Percentiles rank a stretch among this genome's conserved stretches.
Conservation (phyloP, 371 early-diverging fungal genomes). For the Batrachochytrium dendrobatidis region DNA sequence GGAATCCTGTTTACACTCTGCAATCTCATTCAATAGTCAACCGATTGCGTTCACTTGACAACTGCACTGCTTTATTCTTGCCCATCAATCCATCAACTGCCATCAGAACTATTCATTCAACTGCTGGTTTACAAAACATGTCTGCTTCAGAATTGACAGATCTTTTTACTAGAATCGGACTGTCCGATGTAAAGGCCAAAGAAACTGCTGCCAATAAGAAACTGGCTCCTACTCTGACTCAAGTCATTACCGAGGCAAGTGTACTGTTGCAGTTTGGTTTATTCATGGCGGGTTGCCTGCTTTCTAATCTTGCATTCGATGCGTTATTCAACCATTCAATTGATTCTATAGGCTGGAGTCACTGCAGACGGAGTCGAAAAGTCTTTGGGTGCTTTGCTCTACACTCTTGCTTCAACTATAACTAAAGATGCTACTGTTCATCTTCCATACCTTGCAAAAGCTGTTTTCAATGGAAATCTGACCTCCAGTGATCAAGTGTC, state of each 20-base stretch:
- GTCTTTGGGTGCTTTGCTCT: conserved; percentile 67
- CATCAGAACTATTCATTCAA: no score
- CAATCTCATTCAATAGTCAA: no score
- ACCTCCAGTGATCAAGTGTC: conserved; percentile 81
- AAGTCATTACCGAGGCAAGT: conserved; percentile 26
- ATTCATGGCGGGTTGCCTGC: neutral
- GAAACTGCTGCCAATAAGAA: conserved; percentile 94
- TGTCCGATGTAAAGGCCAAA: conserved; percentile 83
- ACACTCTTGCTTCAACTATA: conserved; percentile 78
- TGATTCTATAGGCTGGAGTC: conserved; percentile 59
- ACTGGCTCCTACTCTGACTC: conserved; percentile 67
- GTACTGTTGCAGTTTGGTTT: neutral
- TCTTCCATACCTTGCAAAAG: conserved; percentile 65
- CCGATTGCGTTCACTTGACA: no score
- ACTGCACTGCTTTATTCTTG: no score
- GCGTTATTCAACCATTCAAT: no score
- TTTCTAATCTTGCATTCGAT: no score
- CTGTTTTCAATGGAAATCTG: conserved; percentile 64
- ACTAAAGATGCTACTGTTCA: conserved; percentile 70
- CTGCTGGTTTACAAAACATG: no score
- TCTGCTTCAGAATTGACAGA: neutral
- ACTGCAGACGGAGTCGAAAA: conserved; percentile 54
- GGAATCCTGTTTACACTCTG: no score
- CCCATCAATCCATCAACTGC: no score
- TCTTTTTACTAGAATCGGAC: conserved; percentile 79